Evolutionary conservation across 495 filamentous ascomycete genomes (phyloP).

Genomic region (Hypoxylon lienhwacheense): DNA sequence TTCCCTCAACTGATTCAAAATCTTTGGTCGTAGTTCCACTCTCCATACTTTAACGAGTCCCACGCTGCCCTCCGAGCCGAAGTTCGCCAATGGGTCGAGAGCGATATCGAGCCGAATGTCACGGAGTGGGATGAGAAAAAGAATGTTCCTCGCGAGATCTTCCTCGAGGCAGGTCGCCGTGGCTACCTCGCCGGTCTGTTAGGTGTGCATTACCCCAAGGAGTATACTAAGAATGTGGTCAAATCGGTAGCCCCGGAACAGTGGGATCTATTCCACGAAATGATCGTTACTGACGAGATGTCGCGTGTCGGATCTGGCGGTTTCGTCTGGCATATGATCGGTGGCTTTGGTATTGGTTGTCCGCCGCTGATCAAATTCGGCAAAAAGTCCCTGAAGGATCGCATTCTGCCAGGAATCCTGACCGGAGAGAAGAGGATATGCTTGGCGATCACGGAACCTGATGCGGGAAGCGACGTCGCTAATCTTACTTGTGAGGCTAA

Average conservation of each 20-base stretch:
- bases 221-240: conserved; percentile 69
- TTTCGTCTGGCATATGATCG: conserved; percentile 97
- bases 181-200: conserved; percentile 91
- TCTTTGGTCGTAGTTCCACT: conserved; percentile 74
- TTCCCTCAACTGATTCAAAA: conserved; percentile 5
- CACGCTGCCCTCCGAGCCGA: conserved; percentile 89
- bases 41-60: conserved; percentile 91
- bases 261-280: conserved; percentile 98
- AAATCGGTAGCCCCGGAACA: conserved; percentile 80
- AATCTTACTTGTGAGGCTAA: conserved; percentile 95
- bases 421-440: conserved; percentile 95
- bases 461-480: conserved; percentile 75
- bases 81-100: conserved; percentile 87
- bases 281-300: conserved; percentile 91
- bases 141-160: conserved; percentile 82
- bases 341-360: conserved; percentile 90
- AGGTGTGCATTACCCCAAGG: conserved; percentile 74
- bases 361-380: conserved; percentile 92
- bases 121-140: conserved; percentile 96
- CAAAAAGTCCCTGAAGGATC: conserved; percentile 83
- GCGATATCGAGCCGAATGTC: conserved; percentile 86
- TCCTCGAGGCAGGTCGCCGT: conserved; percentile 90
- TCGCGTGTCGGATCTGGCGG: conserved; percentile 86
- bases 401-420: conserved; percentile 74
- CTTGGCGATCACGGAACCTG: conserved; percentile 58